phyloP scores from a whole-genome alignment of 306 rosid genomes.

The Trifolium repens region DNA sequence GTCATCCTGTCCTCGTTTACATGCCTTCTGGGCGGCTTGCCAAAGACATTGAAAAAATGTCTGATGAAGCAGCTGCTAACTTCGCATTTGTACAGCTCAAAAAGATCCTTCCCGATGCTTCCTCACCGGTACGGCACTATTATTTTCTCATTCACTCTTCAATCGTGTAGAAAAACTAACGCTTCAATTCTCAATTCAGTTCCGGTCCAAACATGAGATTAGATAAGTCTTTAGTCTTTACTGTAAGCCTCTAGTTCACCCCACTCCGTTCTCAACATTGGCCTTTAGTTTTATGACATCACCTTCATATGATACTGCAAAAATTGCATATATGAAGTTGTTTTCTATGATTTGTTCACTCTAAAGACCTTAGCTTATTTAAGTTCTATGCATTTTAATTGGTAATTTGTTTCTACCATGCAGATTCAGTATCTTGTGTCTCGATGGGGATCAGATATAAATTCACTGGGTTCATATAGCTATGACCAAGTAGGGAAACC shows the following conservation, averaged over 20 bases:
- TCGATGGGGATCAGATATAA: conserved; percentile 82
- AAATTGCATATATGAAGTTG: neutral
- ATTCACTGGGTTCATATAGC: conserved; percentile 93
- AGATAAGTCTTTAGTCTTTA: neutral
- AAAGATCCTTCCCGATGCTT: conserved; percentile 92
- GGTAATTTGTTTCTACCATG: conserved; percentile 32
- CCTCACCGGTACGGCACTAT: conserved; percentile 66
- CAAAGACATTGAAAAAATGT: conserved; percentile 92
- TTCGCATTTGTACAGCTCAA: conserved; percentile 81
- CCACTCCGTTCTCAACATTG: neutral
- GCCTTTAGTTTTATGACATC: neutral
- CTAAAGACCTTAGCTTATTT: neutral
- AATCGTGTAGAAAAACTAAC: neutral
- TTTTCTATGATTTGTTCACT: neutral
- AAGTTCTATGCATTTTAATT: neutral
- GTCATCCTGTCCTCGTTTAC: conserved; percentile 89
- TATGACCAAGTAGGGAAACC: conserved; percentile 87
- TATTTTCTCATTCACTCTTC: neutral
- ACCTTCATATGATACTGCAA: neutral
- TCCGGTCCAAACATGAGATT: too few species aligned
- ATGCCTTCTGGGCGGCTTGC: conserved; percentile 99
- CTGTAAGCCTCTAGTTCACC: neutral
- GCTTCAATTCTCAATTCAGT: neutral
- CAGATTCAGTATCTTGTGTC: conserved; percentile 95
- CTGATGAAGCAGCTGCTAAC: conserved; percentile 96